Conservation (phyloP, 768 basidiomycete genomes). For the Rhodotorula babjevae region DNA sequence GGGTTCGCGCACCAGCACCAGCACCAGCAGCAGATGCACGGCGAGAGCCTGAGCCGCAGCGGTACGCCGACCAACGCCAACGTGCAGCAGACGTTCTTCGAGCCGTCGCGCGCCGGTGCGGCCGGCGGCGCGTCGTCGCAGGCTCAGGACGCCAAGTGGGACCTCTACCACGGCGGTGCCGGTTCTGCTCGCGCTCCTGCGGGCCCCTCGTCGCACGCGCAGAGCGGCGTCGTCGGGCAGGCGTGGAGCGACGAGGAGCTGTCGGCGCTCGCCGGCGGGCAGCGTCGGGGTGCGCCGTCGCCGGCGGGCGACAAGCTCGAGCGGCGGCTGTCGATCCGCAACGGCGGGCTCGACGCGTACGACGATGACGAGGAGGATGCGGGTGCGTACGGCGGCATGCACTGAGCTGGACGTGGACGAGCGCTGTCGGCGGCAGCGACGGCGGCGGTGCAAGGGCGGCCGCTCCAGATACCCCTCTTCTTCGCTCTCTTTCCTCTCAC, state of each 20-base stretch:
- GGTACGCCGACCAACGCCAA: conserved; percentile 41
- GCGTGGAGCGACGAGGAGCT: neutral
- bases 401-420: neutral
- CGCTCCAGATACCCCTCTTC: no score
- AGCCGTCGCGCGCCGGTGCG: neutral
- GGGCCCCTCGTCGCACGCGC: neutral
- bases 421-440: no score
- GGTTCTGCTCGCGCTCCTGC: neutral
- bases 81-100: conserved; percentile 41
- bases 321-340: neutral
- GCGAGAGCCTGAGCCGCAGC: neutral
- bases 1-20: neutral
- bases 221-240: neutral
- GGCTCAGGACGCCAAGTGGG: neutral
- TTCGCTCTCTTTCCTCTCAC: no score
- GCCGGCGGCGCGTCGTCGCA: neutral
- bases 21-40: no score
- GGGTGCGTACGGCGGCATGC: conserved; percentile 8
- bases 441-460: no score
- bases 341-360: neutral
- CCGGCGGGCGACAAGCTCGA: neutral
- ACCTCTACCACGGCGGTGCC: neutral
- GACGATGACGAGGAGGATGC: conserved; percentile 6
- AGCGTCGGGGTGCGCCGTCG: neutral
- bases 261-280: neutral